Evolutionary conservation across 768 basidiomycete species (phyloP), one percentile per base, ranked within the genome.

Genomic region (Collybia sordida): DNA sequence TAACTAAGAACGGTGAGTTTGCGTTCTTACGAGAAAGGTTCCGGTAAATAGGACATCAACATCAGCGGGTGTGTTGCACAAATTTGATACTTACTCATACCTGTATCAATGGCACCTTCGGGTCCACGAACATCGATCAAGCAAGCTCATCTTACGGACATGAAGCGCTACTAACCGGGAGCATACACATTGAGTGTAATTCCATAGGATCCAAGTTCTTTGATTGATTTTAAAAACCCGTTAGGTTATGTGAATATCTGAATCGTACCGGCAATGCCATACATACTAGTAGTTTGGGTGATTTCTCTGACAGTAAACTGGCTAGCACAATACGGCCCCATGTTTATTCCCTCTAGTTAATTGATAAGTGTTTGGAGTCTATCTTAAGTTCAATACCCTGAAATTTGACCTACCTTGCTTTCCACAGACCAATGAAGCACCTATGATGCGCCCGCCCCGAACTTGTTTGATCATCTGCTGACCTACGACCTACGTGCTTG

Each of bases 391-490:
- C n/a, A n/a, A n/a, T n/a, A 28, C n/a, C 1, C 11, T 50, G 37
- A 18, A 6, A 18, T 23, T 6, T 36, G 28, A 24, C 19, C 5
- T 43, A 69, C 78, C 77, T 67, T 61, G 55, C 47, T 70, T 70
- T 4, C 72, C 76, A 1, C 63, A 64, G 1, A 67, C 57, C 3
- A 75, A 75, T 1, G 59, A 65, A 12, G 72, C 72, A 8, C 72
- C 73, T 15, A 75, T 66, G 23, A 74, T 67, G 15, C 70, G 58
- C 19, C 74, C 74, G 1, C 74, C 74, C 18, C 62, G 61, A 1
- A 69, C 71, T 58, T 73, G 72, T 15, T 59, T 57, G 40, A 75
- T 64, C 74, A 75, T 73, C 34, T 64, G 64, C 17, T 59, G 52
- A 5, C 63, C 73, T 11, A 70, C 72, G 46, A n/a, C n/a, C n/a